These are phyloP conservation scores for Domatiomyces globalis DNA, from an alignment of 2,329 filamentous ascomycete genomes.

Conservation along the genomic window DNA sequence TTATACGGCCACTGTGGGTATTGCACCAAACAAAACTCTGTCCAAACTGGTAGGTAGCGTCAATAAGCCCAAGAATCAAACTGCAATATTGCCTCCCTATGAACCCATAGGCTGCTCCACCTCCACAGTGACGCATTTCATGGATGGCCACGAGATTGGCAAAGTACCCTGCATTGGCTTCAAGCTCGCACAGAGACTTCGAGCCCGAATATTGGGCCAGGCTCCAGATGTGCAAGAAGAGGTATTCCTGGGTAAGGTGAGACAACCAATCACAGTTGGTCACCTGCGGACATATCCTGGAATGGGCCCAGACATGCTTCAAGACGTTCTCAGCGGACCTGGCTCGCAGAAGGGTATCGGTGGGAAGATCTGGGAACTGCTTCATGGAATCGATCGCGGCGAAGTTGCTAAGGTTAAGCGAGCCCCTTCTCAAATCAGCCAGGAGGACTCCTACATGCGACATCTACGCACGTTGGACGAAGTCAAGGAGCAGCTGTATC, in stretches of 20 bases:
- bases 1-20: conserved; percentile 76
- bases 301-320: conserved; percentile 52
- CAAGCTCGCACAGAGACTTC: conserved; percentile 57
- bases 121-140: conserved; percentile 50
- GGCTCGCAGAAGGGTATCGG: conserved; percentile 61
- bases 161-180: conserved; percentile 76
- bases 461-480: conserved; percentile 47
- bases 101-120: conserved; percentile 21
- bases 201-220: conserved; percentile 43
- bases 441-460: conserved; percentile 78
- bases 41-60: conserved; percentile 71
- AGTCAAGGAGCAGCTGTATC: conserved; percentile 53
- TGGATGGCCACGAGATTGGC: conserved; percentile 62
- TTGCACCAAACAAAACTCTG: conserved; percentile 75
- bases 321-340: conserved; percentile 54
- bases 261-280: conserved; percentile 47
- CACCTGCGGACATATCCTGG: conserved; percentile 49
- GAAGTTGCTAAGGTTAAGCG: conserved; percentile 59
- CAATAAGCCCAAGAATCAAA: conserved; percentile 80
- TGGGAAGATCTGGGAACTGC: conserved; percentile 55
- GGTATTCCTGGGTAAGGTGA: conserved; percentile 26
- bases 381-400: conserved; percentile 66
- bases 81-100: conserved; percentile 59
- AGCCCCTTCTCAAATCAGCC: conserved; percentile 76
- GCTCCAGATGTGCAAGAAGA: conserved; percentile 26